Conservation (phyloP, 2,329 filamentous ascomycete species). For the Claviceps sp. region DNA sequence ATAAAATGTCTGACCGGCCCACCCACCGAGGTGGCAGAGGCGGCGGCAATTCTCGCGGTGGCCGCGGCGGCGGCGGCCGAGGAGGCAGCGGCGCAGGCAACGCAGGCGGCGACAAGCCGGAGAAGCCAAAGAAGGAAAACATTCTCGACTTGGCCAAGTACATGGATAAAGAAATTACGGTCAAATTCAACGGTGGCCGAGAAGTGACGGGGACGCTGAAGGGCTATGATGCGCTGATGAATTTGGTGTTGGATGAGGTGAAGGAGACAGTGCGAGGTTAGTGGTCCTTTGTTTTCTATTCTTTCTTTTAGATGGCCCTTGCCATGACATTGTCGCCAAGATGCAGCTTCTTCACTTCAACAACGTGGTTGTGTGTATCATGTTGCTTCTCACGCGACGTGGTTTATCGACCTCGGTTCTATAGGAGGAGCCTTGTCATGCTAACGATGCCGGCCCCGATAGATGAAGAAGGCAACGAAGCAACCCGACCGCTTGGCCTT, state of each 20-base stretch:
- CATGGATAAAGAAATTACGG: slow-evolving; percentile 88
- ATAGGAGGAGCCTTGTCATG: too few species aligned
- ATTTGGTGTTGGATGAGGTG: slow-evolving; percentile 88
- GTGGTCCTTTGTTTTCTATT: slow-evolving; percentile 10
- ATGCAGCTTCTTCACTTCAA: too few species aligned
- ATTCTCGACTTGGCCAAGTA: slow-evolving; percentile 93
- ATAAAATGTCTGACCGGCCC: slow-evolving; percentile 37
- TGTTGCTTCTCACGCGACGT: too few species aligned
- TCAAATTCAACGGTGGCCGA: slow-evolving; percentile 92
- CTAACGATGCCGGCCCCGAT: not conserved
- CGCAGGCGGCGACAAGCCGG: slow-evolving; percentile 37
- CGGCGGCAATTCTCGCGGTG: slow-evolving; percentile 22
- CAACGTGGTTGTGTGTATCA: too few species aligned
- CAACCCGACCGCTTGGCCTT: slow-evolving; percentile 66
- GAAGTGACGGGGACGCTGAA: slow-evolving; percentile 86
- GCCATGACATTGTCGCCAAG: not conserved
- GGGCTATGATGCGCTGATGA: slow-evolving; percentile 96
- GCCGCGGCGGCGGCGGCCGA: slow-evolving; percentile 19
- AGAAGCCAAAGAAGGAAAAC: slow-evolving; percentile 94
- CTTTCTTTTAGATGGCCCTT: not conserved
- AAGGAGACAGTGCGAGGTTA: slow-evolving; percentile 79
- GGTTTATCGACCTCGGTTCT: too few species aligned
- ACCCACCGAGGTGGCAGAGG: slow-evolving; percentile 31
- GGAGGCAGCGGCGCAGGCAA: slow-evolving; percentile 32
- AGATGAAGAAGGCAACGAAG: slow-evolving; percentile 92